These are phyloP conservation scores for Porcisia hertigi DNA, from an alignment of 208 protist genomes.

Conservation along the genomic window DNA sequence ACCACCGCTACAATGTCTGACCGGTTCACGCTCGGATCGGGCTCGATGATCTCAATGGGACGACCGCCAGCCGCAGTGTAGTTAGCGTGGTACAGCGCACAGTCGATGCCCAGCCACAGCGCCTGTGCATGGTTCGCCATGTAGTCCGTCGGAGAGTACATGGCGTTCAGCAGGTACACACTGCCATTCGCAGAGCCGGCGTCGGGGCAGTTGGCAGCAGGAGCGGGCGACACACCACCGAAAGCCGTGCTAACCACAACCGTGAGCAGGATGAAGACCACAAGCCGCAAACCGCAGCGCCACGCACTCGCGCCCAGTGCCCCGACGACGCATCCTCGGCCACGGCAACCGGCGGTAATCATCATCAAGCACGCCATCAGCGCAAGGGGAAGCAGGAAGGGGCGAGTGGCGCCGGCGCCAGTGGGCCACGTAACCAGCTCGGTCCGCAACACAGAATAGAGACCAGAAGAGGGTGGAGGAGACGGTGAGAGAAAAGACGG, in stretches of 20 bases:
- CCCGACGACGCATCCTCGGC: neutral
- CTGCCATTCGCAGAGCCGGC: neutral
- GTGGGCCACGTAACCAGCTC: neutral
- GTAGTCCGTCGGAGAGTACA: constrained; percentile 13
- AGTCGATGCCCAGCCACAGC: constrained; percentile 26
- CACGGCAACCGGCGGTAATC: neutral
- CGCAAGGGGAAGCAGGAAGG: neutral
- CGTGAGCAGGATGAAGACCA: neutral
- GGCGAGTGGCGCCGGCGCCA: too few species aligned
- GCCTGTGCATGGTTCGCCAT: constrained; percentile 8
- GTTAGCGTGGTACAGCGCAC: constrained; percentile 21
- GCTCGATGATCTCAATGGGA: constrained; percentile 24
- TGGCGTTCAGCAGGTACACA: constrained; percentile 28
- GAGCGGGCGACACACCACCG: neutral
- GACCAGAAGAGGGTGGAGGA: neutral
- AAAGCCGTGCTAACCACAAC: neutral
- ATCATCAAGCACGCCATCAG: neutral
- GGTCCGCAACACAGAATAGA: neutral
- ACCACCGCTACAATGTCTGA: too few species aligned
- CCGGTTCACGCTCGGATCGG: too few species aligned
- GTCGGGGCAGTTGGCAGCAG: neutral
- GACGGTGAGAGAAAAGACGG: neutral
- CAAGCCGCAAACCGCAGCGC: neutral
- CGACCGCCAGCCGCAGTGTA: constrained; percentile 12
- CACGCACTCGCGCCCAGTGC: neutral